Base-by-base conservation (phyloP, 208 protist genomes). In the Crithidia mellificae region DNA sequence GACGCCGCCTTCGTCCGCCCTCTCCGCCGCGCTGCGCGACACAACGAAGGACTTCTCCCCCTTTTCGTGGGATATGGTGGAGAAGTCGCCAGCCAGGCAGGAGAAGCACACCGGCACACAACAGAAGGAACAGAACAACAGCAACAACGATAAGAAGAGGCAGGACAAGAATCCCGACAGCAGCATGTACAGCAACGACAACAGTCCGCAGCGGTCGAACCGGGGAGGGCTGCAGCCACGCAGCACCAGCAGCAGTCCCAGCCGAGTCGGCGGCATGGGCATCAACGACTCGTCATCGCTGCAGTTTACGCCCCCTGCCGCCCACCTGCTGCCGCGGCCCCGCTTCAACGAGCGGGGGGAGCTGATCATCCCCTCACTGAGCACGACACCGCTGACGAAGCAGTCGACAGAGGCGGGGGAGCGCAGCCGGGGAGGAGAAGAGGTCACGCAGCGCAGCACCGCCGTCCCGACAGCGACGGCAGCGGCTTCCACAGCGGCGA, bases 291-390 rank as follows among this genome's bases (percentile, higher is more conserved):
- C 59, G 12, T 55, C 59, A 27, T 46, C 59, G 29, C 34, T 65
- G n/a, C 59, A 65, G 34, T 30, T 55, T n/a, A 65, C 59, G 2
- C 46, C 59, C 2, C 43, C 25, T 14, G 39, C 57, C 6, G 25
- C 27, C n/a, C 43, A 63, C 25, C 57, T 11, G 22, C 19, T 20
- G n/a, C 57, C 57, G 43, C 57, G 43, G 43, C 57, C 36, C 29
- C 57, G 57, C 57, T 63, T 63, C 27, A 63, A 39, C 57, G 44
- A 63, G 3, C 57, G 41, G 1, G 57, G 43, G 3, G 44, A 51
- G 43, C 43, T 52, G n/a, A 50, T 52, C 14, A 38, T 63, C n/a
- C 57, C 57, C 1, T 63, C 59, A 4, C 46, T 65, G 5, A 55
- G 59, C 19, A 46, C 32, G 22, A 53, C 30, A 2, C 52, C 30